These are phyloP conservation scores for Lichtheimia ramosa DNA, from an alignment of 371 early-diverging fungal species.

Conservation along the genomic window DNA sequence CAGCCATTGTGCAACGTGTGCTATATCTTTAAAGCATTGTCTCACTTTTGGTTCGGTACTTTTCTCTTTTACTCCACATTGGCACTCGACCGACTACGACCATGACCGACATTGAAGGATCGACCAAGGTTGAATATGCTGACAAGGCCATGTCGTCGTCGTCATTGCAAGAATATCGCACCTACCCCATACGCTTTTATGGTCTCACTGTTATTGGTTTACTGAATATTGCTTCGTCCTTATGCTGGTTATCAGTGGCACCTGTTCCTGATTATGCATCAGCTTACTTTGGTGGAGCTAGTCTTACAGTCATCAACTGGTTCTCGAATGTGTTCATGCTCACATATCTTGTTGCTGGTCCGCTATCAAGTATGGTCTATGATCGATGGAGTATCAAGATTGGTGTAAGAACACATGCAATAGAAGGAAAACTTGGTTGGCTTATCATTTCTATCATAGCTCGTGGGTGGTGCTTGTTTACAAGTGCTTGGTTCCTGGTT, in stretches of 20 bases:
- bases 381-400: slow-evolving; percentile 49
- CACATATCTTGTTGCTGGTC: slow-evolving; percentile 52
- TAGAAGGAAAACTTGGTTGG: background rate
- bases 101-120: too few relatives aligned
- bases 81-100: too few relatives aligned
- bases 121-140: too few relatives aligned
- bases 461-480: slow-evolving; percentile 33
- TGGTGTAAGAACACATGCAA: slow-evolving; percentile 24
- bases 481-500: slow-evolving; percentile 48
- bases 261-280: slow-evolving; percentile 39
- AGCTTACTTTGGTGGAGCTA: slow-evolving; percentile 22
- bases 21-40: too few relatives aligned
- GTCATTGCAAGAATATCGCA: slow-evolving; percentile 11
- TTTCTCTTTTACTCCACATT: too few relatives aligned
- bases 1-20: too few relatives aligned
- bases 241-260: slow-evolving; percentile 46
- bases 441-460: slow-evolving; percentile 18
- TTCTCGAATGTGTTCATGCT: slow-evolving; percentile 55
- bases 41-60: too few relatives aligned
- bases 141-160: too few relatives aligned
- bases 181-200: slow-evolving; percentile 46
- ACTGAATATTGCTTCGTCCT: slow-evolving; percentile 42
- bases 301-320: slow-evolving; percentile 42
- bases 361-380: slow-evolving; percentile 51
- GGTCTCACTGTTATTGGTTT: slow-evolving; percentile 38